phyloP scores from a whole-genome alignment of 2,329 filamentous ascomycete species.

The Colletotrichum theobromicola region DNA sequence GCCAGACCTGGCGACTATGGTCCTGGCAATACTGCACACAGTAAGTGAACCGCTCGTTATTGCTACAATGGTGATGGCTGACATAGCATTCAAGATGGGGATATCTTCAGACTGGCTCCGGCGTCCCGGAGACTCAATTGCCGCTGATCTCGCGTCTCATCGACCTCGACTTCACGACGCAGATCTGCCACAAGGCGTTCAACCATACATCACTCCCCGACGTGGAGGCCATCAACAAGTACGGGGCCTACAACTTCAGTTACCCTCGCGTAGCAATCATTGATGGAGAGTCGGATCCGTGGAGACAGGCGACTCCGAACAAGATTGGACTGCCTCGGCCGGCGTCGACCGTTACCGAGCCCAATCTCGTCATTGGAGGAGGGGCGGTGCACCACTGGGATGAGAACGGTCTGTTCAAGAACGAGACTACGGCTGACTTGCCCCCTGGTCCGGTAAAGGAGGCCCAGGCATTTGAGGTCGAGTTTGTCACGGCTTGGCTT shows the following conservation, averaged over 20 bases:
- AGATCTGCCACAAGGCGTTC: constrained; percentile 71
- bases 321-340: constrained; percentile 60
- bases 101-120: constrained; percentile 76
- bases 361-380: constrained; percentile 72
- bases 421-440: constrained; percentile 62
- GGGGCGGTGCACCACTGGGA: constrained; percentile 82
- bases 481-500: constrained; percentile 73
- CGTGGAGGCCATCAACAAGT: constrained; percentile 73
- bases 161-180: constrained; percentile 64
- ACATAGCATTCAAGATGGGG: constrained; percentile 64
- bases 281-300: constrained; percentile 81
- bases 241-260: constrained; percentile 74
- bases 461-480: constrained; percentile 61
- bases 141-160: constrained; percentile 76
- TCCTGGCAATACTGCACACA: constrained; percentile 60
- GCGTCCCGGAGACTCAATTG: constrained; percentile 66
- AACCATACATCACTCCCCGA: constrained; percentile 70
- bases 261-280: constrained; percentile 80
- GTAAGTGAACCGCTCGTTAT: constrained; percentile 32
- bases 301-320: constrained; percentile 76
- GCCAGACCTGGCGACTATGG: constrained; percentile 45
- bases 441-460: constrained; percentile 64
- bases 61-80: constrained; percentile 7
- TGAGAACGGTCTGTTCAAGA: constrained; percentile 69
- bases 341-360: constrained; percentile 66